Evolutionary conservation across 2,329 filamentous ascomycete species (phyloP).

Genomic region (Aspergillus novoparasiticus): DNA sequence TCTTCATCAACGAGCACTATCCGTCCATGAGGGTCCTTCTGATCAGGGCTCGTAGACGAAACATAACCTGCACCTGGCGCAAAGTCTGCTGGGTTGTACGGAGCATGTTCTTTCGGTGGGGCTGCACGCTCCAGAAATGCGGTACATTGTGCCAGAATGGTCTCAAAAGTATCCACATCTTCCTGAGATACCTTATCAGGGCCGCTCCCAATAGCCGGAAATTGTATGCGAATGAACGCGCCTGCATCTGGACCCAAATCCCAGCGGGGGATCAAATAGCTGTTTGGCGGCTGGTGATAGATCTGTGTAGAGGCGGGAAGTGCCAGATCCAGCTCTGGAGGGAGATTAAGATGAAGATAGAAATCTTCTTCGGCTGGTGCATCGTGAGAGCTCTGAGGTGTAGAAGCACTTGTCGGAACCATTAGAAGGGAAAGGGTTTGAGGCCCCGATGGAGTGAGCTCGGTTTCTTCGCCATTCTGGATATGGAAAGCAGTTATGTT

Average conservation of each 20-base stretch:
- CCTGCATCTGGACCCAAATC: slow-evolving; percentile 85
- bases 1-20: slow-evolving; percentile 95
- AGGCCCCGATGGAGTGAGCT: slow-evolving; percentile 80
- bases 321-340: slow-evolving; percentile 90
- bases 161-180: slow-evolving; percentile 95
- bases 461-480: slow-evolving; percentile 79
- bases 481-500: slow-evolving; percentile 92
- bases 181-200: slow-evolving; percentile 72
- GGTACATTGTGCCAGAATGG: slow-evolving; percentile 95
- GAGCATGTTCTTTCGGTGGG: slow-evolving; percentile 52
- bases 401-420: slow-evolving; percentile 86
- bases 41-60: slow-evolving; percentile 36
- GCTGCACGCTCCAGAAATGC: slow-evolving; percentile 86
- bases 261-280: slow-evolving; percentile 94
- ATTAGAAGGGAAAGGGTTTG: slow-evolving; percentile 93
- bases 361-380: slow-evolving; percentile 80
- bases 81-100: slow-evolving; percentile 82
- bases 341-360: slow-evolving; percentile 92
- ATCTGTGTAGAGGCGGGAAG: slow-evolving; percentile 95
- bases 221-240: slow-evolving; percentile 91
- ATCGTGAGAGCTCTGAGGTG: slow-evolving; percentile 54
- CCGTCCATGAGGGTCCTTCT: slow-evolving; percentile 61
- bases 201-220: slow-evolving; percentile 72
- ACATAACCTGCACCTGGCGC: slow-evolving; percentile 78
- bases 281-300: slow-evolving; percentile 89